Base-by-base conservation (phyloP, 2,329 filamentous ascomycete species). In the Orbilia brochopaga region DNA sequence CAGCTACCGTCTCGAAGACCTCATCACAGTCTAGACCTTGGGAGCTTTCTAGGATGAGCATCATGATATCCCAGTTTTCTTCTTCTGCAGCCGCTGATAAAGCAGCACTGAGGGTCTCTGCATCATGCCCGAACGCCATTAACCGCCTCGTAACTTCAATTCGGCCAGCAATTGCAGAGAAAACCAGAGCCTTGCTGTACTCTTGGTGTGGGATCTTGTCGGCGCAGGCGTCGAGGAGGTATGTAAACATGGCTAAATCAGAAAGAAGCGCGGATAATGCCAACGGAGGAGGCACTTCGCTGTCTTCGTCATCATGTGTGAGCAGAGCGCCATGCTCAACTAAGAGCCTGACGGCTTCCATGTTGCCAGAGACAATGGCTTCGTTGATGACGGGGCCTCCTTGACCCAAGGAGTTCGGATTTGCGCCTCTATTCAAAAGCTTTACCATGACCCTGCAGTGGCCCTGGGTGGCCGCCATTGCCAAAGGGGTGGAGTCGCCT, bases 331-430 rank as follows among this genome's bases (percentile, higher is more conserved):
- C 77, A 6, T 78, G 75, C 21, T 79, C 77, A 1, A 82, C 80
- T 1, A 82, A 76, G 21, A 82, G 74, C 62, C 79, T 78, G 1
- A 82, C 80, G 0, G 80, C 80, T 0, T 78, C 80, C 6, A 77
- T 76, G 15, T 81, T 81, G 2, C 81, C 80, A 0, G 80, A 82
- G 8, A 76, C 77, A 8, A 82, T 82, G 0, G 81, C 81, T 0
- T 80, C 78, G 42, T 81, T 81, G 15, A 82, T 78, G 0, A 81
- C 80, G 0, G 78, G 78, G 0, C 80, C 76, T 21, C 75, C 75
- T 0, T 69, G 55, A 5, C 74, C 75, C 51, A 64, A 72, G 0
- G 80, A 79, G 48, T 81, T 80, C 0, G 79, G 75, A 32, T 81
- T 75, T 1, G 80, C 81, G 4, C 78, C 78, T 64, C 79, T 75